Percentiles rank a stretch among this genome's conserved stretches.
phyloP scores from a whole-genome alignment of 2,329 filamentous ascomycete species.

The Ramichloridium luteum region DNA sequence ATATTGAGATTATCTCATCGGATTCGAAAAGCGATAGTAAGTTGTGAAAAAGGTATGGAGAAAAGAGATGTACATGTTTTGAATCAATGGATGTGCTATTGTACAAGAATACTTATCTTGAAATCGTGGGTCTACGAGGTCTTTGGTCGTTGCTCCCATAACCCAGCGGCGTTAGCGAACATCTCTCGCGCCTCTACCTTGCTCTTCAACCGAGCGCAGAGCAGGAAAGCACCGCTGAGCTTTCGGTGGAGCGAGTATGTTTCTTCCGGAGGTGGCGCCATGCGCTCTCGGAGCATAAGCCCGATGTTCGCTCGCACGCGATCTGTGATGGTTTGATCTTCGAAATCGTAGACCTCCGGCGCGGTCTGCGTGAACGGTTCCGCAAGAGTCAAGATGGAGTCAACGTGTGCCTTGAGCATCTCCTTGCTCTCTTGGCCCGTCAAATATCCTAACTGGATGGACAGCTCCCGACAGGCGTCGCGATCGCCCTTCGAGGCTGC shows the following conservation, averaged over 20 bases:
- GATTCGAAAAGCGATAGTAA: no score
- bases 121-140: no score
- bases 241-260: conserved; percentile 94
- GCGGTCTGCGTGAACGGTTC: conserved; percentile 74
- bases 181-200: conserved; percentile 68
- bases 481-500: conserved; percentile 53
- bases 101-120: conserved; percentile 2
- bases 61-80: no score
- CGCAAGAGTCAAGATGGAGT: conserved; percentile 76
- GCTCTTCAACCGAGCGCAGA: conserved; percentile 79
- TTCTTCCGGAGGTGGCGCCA: conserved; percentile 89
- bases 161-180: conserved; percentile 49
- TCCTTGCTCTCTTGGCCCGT: conserved; percentile 74
- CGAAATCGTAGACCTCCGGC: conserved; percentile 80
- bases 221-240: conserved; percentile 82
- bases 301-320: conserved; percentile 80
- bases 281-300: conserved; percentile 77
- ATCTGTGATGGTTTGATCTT: conserved; percentile 90
- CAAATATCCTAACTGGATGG: conserved; percentile 55
- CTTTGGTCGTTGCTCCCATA: conserved; percentile 22
- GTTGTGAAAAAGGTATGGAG: conserved; percentile 1
- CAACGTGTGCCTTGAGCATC: conserved; percentile 87
- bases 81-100: conserved; percentile 2
- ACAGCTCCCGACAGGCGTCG: conserved; percentile 18
- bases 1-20: conserved; percentile 11